Evolutionary conservation across 768 basidiomycete species (phyloP).

Genomic region (Pisolithus marmoratus): DNA sequence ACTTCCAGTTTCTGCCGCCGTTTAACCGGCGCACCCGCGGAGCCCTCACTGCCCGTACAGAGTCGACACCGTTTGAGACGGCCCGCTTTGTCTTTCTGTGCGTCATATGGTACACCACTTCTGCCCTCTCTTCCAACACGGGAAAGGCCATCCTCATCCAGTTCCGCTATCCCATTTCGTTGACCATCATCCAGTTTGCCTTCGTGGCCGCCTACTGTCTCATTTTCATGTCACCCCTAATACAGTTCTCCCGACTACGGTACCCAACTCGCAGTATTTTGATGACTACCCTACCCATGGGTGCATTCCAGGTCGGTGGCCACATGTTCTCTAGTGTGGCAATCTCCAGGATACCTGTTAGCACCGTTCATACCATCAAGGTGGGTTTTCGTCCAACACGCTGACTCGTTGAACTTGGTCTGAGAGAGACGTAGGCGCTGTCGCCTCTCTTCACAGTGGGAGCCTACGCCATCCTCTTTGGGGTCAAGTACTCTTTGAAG

Average conservation of each 20-base stretch:
- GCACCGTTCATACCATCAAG: conserved; percentile 99
- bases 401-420: conserved; percentile 1
- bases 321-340: conserved; percentile 98
- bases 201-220: conserved; percentile 88
- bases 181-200: conserved; percentile 96
- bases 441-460: conserved; percentile 97
- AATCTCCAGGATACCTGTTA: conserved; percentile 92
- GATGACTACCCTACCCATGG: conserved; percentile 86
- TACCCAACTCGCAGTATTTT: conserved; percentile 69
- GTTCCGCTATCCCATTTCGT: conserved; percentile 92
- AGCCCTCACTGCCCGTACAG: conserved; percentile 11
- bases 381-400: conserved; percentile 35
- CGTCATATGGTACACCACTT: conserved; percentile 87
- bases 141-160: conserved; percentile 92
- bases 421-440: conserved; percentile 57
- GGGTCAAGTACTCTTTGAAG: conserved; percentile 85
- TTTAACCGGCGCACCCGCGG: conserved; percentile 19
- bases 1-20: conserved; percentile 16
- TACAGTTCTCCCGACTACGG: conserved; percentile 65
- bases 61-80: conserved; percentile 22
- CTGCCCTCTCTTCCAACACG: conserved; percentile 92
- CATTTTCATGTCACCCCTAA: conserved; percentile 70
- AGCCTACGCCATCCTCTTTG: conserved; percentile 89
- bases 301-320: conserved; percentile 94
- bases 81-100: conserved; percentile 75